phyloP scores from a whole-genome alignment of 192 early-diverging fungal genomes.

The Backusella westeae region DNA sequence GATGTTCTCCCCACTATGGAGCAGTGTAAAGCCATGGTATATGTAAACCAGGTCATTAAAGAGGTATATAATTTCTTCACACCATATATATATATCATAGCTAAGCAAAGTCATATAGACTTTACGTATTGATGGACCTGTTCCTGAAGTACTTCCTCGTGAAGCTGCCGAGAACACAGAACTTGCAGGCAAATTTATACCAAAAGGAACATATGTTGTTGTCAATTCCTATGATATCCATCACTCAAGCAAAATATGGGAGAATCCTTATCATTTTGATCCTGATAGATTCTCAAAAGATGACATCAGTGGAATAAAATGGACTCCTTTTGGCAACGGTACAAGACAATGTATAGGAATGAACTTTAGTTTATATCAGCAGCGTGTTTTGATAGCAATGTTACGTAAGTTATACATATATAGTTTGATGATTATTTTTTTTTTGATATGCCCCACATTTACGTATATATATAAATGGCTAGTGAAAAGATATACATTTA shows the following conservation, averaged over 20 bases:
- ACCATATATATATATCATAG: not conserved
- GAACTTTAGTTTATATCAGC: constrained; percentile 63
- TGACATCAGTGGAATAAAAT: constrained; percentile 17
- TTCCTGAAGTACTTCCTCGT: not conserved
- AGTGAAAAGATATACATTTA: constrained; percentile 24
- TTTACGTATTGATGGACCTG: not conserved
- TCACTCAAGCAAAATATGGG: constrained; percentile 27
- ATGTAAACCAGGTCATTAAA: constrained; percentile 51
- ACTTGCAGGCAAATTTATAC: constrained; percentile 16
- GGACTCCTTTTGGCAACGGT: constrained; percentile 60
- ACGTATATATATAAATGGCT: not conserved
- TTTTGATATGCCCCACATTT: not conserved
- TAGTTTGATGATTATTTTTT: not conserved
- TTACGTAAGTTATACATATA: constrained; percentile 33
- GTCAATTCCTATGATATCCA: constrained; percentile 17
- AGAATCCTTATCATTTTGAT: constrained; percentile 43
- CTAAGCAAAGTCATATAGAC: not conserved
- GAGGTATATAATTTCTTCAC: constrained; percentile 23
- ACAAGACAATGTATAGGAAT: constrained; percentile 60
- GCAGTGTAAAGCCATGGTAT: constrained; percentile 49
- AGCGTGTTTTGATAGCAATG: constrained; percentile 53
- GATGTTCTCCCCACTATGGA: constrained; percentile 51
- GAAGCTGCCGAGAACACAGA: constrained; percentile 19
- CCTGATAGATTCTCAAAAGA: constrained; percentile 46
- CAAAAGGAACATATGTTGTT: constrained; percentile 22